Conservation (phyloP, 805 yeast genomes). For the Sungouiozyma intestinalis region DNA sequence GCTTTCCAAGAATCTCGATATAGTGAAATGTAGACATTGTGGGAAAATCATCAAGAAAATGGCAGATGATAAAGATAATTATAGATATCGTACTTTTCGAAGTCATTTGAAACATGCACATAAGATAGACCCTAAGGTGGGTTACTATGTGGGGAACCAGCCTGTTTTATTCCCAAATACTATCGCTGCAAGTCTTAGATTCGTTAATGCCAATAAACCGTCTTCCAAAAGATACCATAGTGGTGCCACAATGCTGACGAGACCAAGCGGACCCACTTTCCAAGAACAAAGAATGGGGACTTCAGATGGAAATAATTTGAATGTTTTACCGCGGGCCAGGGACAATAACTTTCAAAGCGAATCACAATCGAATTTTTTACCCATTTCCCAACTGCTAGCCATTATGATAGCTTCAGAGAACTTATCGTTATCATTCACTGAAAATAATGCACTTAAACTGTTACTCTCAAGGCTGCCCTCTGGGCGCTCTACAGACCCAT, state of each 20-base stretch:
- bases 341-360: constrained; percentile 1
- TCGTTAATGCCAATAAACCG: neutral
- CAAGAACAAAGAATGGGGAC: too few relatives aligned
- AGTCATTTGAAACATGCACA: constrained; percentile 9
- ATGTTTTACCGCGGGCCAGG: too few relatives aligned
- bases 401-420: constrained; percentile 15
- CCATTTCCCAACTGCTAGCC: constrained; percentile 9
- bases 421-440: constrained; percentile 8
- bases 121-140: constrained; percentile 5
- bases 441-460: constrained; percentile 7
- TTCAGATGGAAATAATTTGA: too few relatives aligned
- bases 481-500: constrained; percentile 2
- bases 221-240: neutral
- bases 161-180: neutral
- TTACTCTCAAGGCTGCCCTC: constrained; percentile 5
- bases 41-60: constrained; percentile 4
- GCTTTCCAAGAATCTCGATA: neutral
- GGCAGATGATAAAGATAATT: neutral
- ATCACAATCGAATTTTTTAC: constrained; percentile 4
- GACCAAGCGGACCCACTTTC: neutral
- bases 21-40: constrained; percentile 13
- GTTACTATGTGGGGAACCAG: constrained; percentile 2
- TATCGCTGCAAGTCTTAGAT: neutral
- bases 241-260: neutral
- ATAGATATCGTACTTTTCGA: constrained; percentile 1